A percentile compares a stretch with the other conserved stretches of the same genome.
These are phyloP conservation scores for Voacanga thouarsii DNA, from an alignment of 257 asterid species.

Conservation along the genomic window DNA sequence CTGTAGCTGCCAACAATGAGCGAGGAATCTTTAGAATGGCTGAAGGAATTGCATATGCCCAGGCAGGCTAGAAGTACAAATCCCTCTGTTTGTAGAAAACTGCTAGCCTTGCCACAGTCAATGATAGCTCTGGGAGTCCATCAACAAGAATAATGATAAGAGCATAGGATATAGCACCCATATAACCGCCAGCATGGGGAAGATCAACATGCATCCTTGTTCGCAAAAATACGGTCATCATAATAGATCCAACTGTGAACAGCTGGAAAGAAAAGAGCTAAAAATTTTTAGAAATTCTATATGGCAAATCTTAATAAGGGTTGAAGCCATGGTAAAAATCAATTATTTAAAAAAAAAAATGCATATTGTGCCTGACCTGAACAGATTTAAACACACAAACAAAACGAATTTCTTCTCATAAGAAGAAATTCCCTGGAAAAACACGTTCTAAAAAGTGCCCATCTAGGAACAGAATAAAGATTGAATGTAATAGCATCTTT, in stretches of 20 bases:
- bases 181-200: slow-evolving; percentile 40
- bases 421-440: slow-evolving; percentile 10
- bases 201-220: slow-evolving; percentile 13
- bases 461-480: background rate
- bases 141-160: slow-evolving; percentile 39
- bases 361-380: background rate
- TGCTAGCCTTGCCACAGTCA: slow-evolving; percentile 45
- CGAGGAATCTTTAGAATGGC: slow-evolving; percentile 51
- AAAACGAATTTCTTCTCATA: slow-evolving; percentile 10
- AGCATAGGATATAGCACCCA: slow-evolving; percentile 47
- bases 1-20: slow-evolving; percentile 38
- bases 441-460: slow-evolving; percentile 10
- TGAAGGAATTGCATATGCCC: slow-evolving; percentile 56
- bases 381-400: background rate
- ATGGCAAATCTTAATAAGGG: background rate
- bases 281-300: slow-evolving; percentile 58
- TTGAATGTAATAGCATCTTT: slow-evolving; percentile 5
- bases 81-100: slow-evolving; percentile 57
- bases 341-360: background rate
- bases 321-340: no score
- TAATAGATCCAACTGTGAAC: slow-evolving; percentile 34
- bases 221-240: slow-evolving; percentile 42
- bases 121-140: slow-evolving; percentile 42
- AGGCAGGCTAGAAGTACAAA: slow-evolving; percentile 49
- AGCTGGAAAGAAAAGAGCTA: slow-evolving; percentile 11